Evolutionary conservation across 768 basidiomycete species (phyloP), one percentile per base, ranked within the genome.

Genomic region (Trametes punicea): DNA sequence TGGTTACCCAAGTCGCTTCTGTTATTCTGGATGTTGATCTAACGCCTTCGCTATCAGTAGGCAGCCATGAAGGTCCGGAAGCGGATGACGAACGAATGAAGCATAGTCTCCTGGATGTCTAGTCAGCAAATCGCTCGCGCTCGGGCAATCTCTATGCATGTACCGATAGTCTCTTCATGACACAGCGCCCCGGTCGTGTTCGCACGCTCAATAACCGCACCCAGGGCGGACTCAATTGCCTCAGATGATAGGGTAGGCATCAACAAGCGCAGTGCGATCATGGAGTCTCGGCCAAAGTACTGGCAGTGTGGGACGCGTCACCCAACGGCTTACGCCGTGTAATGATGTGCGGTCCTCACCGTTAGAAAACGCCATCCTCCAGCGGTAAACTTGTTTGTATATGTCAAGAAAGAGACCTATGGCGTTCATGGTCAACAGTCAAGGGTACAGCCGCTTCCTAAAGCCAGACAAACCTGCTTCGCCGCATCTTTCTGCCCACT

Each of bases 341-440:
- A 7, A 8, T 23, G 40, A 23, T 2, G 1, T 20, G 31, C 21
- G 3, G 16, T 13, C 44, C 64, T 15, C 56, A 72, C 71, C 18
- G 76, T 77, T 51, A 77, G 60, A 64, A 77, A 77, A 41, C 75
- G 63, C 75, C 75, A 77, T 30, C 76, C 76, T 3, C 76, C 76
- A 7, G 75, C 76, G 4, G 73, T 69, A 50, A 74, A 74, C 57
- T 75, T 75, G 40, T 74, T 59, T 25, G 64, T 40, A 53, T 73
- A 77, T 1, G 74, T 68, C 50, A 77, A 62, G 61, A 77, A 77
- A 2, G 75, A 74, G 8, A 73, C 67, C 72, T 71, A 55, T 42
- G 3, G 29, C 29, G 21, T 27, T 23, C 18, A 36, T 44, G 20
- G 6, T n/a, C 21, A 21, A 5, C 9, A 23, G 2, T 21, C 7